Evolutionary conservation across 1,284 basidiomycete species (phyloP).

Genomic region (Heterobasidion occidentale): DNA sequence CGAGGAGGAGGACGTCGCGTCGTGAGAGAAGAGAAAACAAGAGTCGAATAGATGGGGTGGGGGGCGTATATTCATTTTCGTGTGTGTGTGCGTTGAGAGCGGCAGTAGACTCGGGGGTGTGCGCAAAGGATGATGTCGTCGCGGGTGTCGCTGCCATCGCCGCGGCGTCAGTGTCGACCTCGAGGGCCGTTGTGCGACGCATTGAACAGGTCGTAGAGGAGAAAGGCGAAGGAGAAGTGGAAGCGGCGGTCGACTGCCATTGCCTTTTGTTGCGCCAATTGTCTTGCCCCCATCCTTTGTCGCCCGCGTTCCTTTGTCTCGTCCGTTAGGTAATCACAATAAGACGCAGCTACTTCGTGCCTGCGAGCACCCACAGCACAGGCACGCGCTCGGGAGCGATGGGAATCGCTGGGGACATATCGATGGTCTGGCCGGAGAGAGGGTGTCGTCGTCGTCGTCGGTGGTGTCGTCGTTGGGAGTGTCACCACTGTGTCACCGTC

Average conservation of each 20-base stretch:
- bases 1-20: conserved; percentile 46
- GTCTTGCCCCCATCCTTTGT: conserved; percentile 12
- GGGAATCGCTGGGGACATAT: neutral
- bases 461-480: no score
- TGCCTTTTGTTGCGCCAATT: conserved; percentile 22
- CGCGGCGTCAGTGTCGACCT: conserved; percentile 22
- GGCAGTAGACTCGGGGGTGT: conserved; percentile 11
- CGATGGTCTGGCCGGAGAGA: no score
- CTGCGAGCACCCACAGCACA: neutral
- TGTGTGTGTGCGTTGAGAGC: conserved; percentile 14
- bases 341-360: neutral
- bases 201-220: conserved; percentile 13
- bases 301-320: neutral
- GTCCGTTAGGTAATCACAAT: conserved; percentile 12
- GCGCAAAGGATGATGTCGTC: conserved; percentile 18
- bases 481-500: no score
- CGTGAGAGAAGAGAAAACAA: conserved; percentile 61
- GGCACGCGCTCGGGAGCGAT: neutral
- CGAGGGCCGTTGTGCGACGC: conserved; percentile 26
- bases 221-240: conserved; percentile 9
- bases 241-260: conserved; percentile 13
- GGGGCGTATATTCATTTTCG: conserved; percentile 22
- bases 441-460: no score
- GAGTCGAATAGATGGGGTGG: conserved; percentile 43
- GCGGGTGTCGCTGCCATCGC: conserved; percentile 20